Conservation (phyloP, 345 rosid genomes). For the Trapa bicornis region DNA sequence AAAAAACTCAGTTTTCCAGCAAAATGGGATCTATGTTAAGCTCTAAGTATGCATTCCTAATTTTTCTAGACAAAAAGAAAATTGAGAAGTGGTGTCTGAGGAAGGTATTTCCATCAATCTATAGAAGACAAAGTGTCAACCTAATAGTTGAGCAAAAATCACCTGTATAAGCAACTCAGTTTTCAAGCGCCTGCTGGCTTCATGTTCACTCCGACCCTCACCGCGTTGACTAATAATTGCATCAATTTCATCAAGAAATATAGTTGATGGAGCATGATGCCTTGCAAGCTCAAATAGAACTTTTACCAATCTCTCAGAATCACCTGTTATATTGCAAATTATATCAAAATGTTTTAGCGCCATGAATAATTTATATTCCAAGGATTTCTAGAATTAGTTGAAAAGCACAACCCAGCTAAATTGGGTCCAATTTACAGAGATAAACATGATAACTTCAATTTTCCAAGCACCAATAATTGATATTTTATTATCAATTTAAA, state of each 20-base stretch:
- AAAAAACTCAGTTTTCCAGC: neutral
- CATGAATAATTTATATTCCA: neutral
- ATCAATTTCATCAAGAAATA: slow-evolving; percentile 93
- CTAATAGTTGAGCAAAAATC: slow-evolving; percentile 9
- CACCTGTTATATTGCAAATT: slow-evolving; percentile 41
- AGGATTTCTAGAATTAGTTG: neutral
- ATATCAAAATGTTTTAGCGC: neutral
- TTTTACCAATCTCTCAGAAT: slow-evolving; percentile 86
- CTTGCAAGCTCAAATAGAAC: slow-evolving; percentile 92
- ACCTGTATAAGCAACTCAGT: slow-evolving; percentile 99
- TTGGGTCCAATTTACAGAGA: neutral
- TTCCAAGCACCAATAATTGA: neutral
- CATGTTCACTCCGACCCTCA: slow-evolving; percentile 91
- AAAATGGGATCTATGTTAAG: neutral
- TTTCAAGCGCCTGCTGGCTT: slow-evolving; percentile 96
- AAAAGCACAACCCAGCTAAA: neutral
- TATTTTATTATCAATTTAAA: neutral
- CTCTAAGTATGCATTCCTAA: neutral
- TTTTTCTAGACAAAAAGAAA: neutral
- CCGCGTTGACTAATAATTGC: slow-evolving; percentile 98
- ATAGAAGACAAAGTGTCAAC: neutral
- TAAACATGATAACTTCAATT: neutral
- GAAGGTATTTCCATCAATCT: too few species aligned
- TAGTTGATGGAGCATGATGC: slow-evolving; percentile 94
- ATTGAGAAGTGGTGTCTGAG: neutral